Conservation (phyloP, 2,329 filamentous ascomycete genomes). For the Colletotrichum ledebouriae region DNA sequence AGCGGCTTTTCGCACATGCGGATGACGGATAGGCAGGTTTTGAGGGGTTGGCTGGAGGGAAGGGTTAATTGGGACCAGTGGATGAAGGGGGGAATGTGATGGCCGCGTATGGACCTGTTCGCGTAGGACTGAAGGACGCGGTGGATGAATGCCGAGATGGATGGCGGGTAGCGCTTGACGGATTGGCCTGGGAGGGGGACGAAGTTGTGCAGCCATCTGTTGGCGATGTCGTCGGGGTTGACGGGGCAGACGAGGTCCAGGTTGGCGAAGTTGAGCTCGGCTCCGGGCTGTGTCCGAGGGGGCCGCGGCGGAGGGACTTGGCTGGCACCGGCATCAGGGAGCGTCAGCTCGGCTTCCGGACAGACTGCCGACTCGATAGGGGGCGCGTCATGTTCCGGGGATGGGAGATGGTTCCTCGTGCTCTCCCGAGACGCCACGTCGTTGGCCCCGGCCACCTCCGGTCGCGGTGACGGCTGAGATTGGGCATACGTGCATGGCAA, state of each 20-base stretch:
- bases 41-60: constrained; percentile 50
- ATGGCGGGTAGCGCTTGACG: constrained; percentile 56
- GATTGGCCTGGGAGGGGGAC: constrained; percentile 59
- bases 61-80: constrained; percentile 54
- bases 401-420: neutral
- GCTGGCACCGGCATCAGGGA: neutral
- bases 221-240: constrained; percentile 60
- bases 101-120: constrained; percentile 52
- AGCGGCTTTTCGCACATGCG: constrained; percentile 55
- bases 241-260: constrained; percentile 60
- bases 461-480: neutral
- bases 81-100: constrained; percentile 58
- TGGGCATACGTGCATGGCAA: constrained; percentile 50
- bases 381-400: neutral
- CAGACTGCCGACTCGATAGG: neutral
- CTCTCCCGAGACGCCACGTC: neutral
- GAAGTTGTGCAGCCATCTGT: constrained; percentile 63
- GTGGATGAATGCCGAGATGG: constrained; percentile 55
- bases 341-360: neutral
- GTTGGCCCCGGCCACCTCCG: neutral
- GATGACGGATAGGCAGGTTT: constrained; percentile 57
- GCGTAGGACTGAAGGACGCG: constrained; percentile 61
- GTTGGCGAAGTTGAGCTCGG: constrained; percentile 51
- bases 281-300: neutral
- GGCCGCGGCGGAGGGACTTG: neutral